Conservation (phyloP, 2,329 filamentous ascomycete genomes). For the Cyanodermella asteris region DNA sequence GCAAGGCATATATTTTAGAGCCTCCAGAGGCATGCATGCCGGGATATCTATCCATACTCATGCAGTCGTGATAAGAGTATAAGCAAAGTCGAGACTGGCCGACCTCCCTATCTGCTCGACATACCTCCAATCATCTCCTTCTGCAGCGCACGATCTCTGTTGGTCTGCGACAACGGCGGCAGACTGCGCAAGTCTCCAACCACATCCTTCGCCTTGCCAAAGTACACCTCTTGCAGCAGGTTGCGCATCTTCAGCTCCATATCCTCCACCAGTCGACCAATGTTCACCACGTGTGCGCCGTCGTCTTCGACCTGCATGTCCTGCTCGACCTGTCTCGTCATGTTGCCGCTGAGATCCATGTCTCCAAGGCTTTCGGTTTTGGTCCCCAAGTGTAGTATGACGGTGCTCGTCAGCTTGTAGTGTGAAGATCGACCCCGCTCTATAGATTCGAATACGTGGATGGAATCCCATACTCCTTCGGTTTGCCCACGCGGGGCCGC, state of each 20-base stretch:
- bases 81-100: too few relatives aligned
- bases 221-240: constrained; percentile 93
- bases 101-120: neutral
- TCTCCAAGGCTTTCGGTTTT: constrained; percentile 47
- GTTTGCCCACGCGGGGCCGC: constrained; percentile 42
- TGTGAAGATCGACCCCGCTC: constrained; percentile 80
- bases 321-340: constrained; percentile 89
- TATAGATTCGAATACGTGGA: constrained; percentile 93
- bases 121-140: constrained; percentile 59
- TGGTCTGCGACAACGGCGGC: constrained; percentile 61
- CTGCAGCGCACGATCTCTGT: constrained; percentile 65
- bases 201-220: constrained; percentile 97
- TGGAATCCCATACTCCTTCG: constrained; percentile 85
- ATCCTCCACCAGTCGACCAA: constrained; percentile 84
- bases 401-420: constrained; percentile 94
- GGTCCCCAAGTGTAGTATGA: constrained; percentile 71
- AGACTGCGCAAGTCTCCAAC: constrained; percentile 79
- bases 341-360: constrained; percentile 87
- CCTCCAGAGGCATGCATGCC: too few relatives aligned
- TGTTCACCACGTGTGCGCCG: constrained; percentile 84
- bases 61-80: too few relatives aligned
- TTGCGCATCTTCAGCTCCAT: constrained; percentile 99
- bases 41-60: too few relatives aligned
- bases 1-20: too few relatives aligned
- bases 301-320: constrained; percentile 79